These are phyloP conservation scores for Ajuga reptans DNA, from an alignment of 305 asterid species.

Conservation along the genomic window DNA sequence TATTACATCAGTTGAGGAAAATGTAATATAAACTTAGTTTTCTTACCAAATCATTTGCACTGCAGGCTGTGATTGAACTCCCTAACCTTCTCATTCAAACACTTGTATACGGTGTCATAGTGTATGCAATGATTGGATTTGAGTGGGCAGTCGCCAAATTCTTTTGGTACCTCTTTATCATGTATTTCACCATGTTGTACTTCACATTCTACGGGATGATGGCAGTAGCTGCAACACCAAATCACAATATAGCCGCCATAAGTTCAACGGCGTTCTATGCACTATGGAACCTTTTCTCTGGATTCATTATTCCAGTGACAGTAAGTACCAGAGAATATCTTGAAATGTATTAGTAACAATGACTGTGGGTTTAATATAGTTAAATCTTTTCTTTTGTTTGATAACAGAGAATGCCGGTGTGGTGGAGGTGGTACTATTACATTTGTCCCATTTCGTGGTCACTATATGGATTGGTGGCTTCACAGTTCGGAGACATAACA, in stretches of 20 bases:
- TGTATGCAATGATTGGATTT: conserved; percentile 71
- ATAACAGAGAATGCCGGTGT: conserved; percentile 77
- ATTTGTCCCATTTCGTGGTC: conserved; percentile 63
- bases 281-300: conserved; percentile 76
- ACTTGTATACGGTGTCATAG: conserved; percentile 48
- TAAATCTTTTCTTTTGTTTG: neutral
- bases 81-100: conserved; percentile 58
- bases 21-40: neutral
- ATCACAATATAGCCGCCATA: conserved; percentile 63
- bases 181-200: conserved; percentile 65
- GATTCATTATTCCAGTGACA: conserved; percentile 65
- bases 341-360: neutral
- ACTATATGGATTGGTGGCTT: conserved; percentile 60
- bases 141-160: conserved; percentile 55
- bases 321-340: conserved; percentile 30
- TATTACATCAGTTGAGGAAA: neutral
- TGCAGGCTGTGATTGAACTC: conserved; percentile 61
- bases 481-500: conserved; percentile 62
- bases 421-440: conserved; percentile 94
- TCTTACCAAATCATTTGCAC: neutral
- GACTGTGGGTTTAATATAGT: neutral
- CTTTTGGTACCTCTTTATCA: conserved; percentile 69
- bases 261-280: conserved; percentile 54
- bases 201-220: conserved; percentile 83
- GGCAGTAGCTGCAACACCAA: conserved; percentile 78